phyloP scores from a whole-genome alignment of 345 rosid genomes.

The Syzygium aqueum region DNA sequence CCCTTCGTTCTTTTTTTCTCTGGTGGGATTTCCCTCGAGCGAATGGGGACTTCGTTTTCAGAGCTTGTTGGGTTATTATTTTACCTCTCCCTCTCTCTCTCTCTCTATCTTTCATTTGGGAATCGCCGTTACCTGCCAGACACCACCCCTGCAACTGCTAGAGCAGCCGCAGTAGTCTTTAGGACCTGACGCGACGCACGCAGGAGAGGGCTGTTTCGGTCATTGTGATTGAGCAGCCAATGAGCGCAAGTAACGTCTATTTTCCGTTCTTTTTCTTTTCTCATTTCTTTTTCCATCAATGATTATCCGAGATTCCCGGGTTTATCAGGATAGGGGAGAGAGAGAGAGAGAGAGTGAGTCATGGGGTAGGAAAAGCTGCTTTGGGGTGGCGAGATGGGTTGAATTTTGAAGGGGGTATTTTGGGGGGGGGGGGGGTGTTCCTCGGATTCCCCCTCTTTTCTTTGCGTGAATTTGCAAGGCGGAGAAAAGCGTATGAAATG shows the following conservation, averaged over 20 bases:
- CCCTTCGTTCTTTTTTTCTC: background rate
- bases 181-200: background rate
- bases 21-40: background rate
- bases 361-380: background rate
- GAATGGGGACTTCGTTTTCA: background rate
- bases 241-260: background rate
- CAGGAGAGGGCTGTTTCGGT: background rate
- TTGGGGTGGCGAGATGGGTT: background rate
- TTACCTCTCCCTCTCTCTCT: background rate
- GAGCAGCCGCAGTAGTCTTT: background rate
- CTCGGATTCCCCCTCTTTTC: background rate
- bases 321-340: background rate
- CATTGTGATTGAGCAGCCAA: background rate
- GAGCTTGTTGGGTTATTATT: background rate
- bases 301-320: conserved; percentile 4
- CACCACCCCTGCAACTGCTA: background rate
- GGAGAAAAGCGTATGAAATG: background rate
- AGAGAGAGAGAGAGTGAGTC: background rate
- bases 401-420: background rate
- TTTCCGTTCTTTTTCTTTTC: background rate
- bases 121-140: background rate
- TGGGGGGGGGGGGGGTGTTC: background rate
- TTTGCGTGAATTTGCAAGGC: background rate
- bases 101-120: background rate
- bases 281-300: background rate